Percentiles rank a stretch among this genome's conserved stretches.
These are phyloP conservation scores for Boletellus sp. DNA, from an alignment of 768 basidiomycete species.

Conservation along the genomic window DNA sequence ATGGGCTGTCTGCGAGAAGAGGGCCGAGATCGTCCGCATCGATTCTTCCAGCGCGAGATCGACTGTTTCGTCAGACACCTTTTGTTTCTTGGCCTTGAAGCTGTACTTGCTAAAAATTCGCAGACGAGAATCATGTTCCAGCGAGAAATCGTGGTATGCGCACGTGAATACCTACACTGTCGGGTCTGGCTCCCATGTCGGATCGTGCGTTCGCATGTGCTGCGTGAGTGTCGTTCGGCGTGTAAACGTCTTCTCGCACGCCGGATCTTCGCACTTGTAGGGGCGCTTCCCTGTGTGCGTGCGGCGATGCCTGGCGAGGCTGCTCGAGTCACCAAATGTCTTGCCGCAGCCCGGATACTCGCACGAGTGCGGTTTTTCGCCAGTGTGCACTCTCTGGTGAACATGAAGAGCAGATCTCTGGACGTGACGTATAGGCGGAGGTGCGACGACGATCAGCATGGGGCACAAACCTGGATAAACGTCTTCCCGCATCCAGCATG, in stretches of 20 bases:
- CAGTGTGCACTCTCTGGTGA: constrained; percentile 85
- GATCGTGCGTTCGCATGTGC: constrained; percentile 87
- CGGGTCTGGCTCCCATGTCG: constrained; percentile 80
- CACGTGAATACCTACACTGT: constrained; percentile 54
- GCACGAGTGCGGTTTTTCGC: constrained; percentile 89
- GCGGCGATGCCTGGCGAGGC: constrained; percentile 85
- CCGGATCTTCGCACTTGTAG: constrained; percentile 79
- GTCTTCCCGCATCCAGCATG: constrained; percentile 79
- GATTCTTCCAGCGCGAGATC: constrained; percentile 67
- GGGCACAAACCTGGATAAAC: constrained; percentile 74
- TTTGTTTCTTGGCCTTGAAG: constrained; percentile 68
- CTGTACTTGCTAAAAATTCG: constrained; percentile 58
- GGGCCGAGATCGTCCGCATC: constrained; percentile 68
- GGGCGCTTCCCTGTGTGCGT: constrained; percentile 86
- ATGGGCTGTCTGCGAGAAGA: constrained; percentile 50
- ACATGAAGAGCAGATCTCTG: constrained; percentile 89
- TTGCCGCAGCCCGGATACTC: constrained; percentile 85
- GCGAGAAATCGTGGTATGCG: background rate
- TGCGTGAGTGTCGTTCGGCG: constrained; percentile 79
- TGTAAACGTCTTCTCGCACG: constrained; percentile 85
- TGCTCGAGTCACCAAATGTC: constrained; percentile 89
- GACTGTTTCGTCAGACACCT: constrained; percentile 48
- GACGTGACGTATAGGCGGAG: constrained; percentile 13
- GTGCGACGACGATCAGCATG: background rate
- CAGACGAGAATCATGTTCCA: constrained; percentile 13